Evolutionary conservation across 2,329 filamentous ascomycete species (phyloP).

Genomic region (Botrytis sinoallii): DNA sequence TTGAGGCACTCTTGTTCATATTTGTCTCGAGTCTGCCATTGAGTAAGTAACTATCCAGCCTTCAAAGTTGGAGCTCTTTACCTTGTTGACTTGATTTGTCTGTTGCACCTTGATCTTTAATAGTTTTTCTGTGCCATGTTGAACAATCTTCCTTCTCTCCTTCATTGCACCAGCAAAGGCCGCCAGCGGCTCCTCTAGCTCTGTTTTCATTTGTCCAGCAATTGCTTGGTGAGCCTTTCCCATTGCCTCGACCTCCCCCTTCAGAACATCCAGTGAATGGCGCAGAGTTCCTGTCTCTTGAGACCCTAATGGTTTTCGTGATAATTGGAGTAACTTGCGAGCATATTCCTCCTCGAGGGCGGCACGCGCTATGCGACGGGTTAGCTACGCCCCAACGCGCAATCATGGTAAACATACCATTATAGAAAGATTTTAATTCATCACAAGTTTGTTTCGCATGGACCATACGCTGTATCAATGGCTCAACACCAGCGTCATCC

Average conservation of each 20-base stretch:
- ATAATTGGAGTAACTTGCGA: conserved; percentile 80
- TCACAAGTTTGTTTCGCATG: conserved; percentile 92
- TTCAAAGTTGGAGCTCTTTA: conserved; percentile 39
- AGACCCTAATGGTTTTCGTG: conserved; percentile 84
- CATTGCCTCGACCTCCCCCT: conserved; percentile 88
- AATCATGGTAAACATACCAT: conserved; percentile 50
- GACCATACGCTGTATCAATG: conserved; percentile 91
- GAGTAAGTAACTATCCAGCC: conserved; percentile 25
- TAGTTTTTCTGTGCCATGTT: conserved; percentile 89
- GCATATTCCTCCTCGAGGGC: conserved; percentile 97
- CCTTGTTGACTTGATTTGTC: conserved; percentile 88
- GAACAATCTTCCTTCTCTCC: conserved; percentile 93
- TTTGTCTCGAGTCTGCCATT: conserved; percentile 71
- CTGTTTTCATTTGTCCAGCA: conserved; percentile 90
- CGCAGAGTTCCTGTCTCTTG: conserved; percentile 81
- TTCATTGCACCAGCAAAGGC: conserved; percentile 96
- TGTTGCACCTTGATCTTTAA: conserved; percentile 92
- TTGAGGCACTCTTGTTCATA: conserved; percentile 98
- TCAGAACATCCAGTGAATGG: conserved; percentile 79
- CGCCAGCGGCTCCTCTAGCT: conserved; percentile 87
- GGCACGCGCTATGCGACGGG: conserved; percentile 62
- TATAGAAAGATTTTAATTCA: conserved; percentile 89
- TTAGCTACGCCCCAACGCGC: background rate
- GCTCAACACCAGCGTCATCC: conserved; percentile 91
- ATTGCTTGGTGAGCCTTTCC: conserved; percentile 90